A percentile compares a stretch with the other conserved stretches of the same genome.
Evolutionary conservation across 179 eudicot genomes (phyloP).

Genomic region (Nepenthes alata): DNA sequence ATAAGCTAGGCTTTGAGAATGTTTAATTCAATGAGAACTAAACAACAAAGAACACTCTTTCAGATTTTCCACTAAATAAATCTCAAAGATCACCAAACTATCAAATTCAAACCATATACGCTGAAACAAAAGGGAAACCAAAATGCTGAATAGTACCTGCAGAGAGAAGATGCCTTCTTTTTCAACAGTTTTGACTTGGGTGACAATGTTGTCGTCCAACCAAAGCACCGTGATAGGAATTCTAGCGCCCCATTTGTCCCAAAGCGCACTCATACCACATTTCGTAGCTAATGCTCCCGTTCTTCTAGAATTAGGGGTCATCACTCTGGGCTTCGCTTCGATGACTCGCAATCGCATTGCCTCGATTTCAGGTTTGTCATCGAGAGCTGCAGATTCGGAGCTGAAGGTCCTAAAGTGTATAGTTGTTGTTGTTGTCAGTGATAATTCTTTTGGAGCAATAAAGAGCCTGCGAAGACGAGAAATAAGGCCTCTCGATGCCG

Average conservation of each 20-base stretch:
- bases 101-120: too few species aligned
- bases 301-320: conserved; percentile 54
- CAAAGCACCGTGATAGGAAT: conserved; percentile 70
- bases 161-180: conserved; percentile 76
- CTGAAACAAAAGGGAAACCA: background rate
- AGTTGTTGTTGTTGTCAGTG: conserved; percentile 4
- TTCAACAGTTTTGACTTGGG: conserved; percentile 82
- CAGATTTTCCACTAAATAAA: too few species aligned
- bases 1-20: too few species aligned
- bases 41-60: too few species aligned
- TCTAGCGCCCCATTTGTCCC: conserved; percentile 96
- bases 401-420: conserved; percentile 26
- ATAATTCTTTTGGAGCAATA: conserved; percentile 6
- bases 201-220: conserved; percentile 79
- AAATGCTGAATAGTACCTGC: conserved; percentile 36
- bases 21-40: too few species aligned
- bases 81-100: too few species aligned
- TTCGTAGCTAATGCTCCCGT: conserved; percentile 84
- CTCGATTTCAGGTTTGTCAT: conserved; percentile 6
- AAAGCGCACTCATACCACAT: conserved; percentile 85
- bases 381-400: conserved; percentile 14
- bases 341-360: conserved; percentile 29
- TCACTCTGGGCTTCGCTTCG: conserved; percentile 40
- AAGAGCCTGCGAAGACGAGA: conserved; percentile 29
- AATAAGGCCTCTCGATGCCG: conserved; percentile 42